Base-by-base conservation (phyloP, 2,329 filamentous ascomycete species). In the Sporothrix globosa region DNA sequence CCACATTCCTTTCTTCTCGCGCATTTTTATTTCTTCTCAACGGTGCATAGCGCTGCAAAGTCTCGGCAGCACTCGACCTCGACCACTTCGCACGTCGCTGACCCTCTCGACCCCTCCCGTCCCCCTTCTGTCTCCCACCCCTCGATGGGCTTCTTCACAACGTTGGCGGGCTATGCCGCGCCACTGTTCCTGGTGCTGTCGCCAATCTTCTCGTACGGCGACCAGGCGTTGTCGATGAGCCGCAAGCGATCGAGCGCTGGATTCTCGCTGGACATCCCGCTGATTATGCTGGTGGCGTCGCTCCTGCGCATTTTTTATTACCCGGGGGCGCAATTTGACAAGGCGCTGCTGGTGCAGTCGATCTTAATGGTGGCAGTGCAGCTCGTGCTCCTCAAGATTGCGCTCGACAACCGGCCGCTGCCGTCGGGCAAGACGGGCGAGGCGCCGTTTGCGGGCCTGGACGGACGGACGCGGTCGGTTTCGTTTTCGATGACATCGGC, bases 271-370 rank as follows among this genome's bases (percentile, higher is more conserved):
- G 89, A 91, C 75, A 91, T 91, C 58, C 89, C 89, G 44, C 81
- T 91, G 70, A 91, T 91, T 73, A 91, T 91, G 89, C 85, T 91
- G 67, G 84, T 91, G 69, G 88, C 89, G 39, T 91, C 88, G 3
- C 81, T 91, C 69, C 80, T 90, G 69, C 88, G 88, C 78, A 86
- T 91, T 76, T 91, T 91, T 76, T 91, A 91, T 81, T 91, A 88
- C 81, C 87, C 88, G 67, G 88, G 89, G 71, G 86, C 88, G 17
- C 84, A 84, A 77, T 91, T 88, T 79, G 89, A 91, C 75, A 82
- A 79, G 50, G 87, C 87, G 54, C 80, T 91, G 65, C 83, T 91
- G 46, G 79, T 89, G 67, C 89, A 91, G 77, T 87, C 89, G 14
- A 80, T 90, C 70, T 82, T 90, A 75, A 91, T 90, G 85, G 86